A percentile compares a stretch with the other conserved stretches of the same genome.
Evolutionary conservation across 1,139 yeast genomes (phyloP).

Genomic region (Yamadazyma conglobata): DNA sequence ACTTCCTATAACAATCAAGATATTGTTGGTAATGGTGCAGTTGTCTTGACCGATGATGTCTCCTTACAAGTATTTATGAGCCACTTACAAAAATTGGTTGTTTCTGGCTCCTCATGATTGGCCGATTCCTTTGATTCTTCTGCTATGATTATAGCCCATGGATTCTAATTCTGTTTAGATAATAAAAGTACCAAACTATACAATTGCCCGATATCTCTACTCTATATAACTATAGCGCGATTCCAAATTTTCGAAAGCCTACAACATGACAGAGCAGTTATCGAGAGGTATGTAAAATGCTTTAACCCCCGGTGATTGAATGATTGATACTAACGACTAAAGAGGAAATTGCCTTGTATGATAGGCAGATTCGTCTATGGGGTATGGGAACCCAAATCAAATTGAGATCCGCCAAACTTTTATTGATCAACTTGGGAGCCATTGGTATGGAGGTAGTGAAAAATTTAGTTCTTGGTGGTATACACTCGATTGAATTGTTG

Average conservation of each 20-base stretch:
- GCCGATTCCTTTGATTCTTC: too few species aligned
- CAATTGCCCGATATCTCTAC: neutral
- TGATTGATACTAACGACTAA: conserved; percentile 1
- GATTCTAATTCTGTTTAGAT: too few species aligned
- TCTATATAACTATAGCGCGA: too few species aligned
- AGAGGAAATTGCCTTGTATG: conserved; percentile 91
- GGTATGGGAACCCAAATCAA: conserved; percentile 90
- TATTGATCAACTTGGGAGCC: conserved; percentile 67
- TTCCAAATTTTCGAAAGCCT: neutral
- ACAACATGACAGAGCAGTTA: conserved; percentile 12
- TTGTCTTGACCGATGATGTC: conserved; percentile 93
- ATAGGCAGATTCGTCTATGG: conserved; percentile 94
- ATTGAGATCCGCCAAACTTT: conserved; percentile 68
- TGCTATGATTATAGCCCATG: too few species aligned
- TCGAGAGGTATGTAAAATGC: conserved; percentile 15
- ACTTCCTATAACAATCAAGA: conserved; percentile 70
- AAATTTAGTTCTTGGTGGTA: conserved; percentile 84
- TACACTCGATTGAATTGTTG: conserved; percentile 70
- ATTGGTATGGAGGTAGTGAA: conserved; percentile 79
- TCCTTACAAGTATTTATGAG: conserved; percentile 88
- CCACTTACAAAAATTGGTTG: conserved; percentile 82
- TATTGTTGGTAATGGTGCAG: conserved; percentile 57
- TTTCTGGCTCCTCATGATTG: conserved; percentile 46
- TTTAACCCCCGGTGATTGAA: neutral
- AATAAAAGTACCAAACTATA: neutral